Base-by-base conservation (phyloP, 208 protist genomes). In the Phytomonas francai region DNA sequence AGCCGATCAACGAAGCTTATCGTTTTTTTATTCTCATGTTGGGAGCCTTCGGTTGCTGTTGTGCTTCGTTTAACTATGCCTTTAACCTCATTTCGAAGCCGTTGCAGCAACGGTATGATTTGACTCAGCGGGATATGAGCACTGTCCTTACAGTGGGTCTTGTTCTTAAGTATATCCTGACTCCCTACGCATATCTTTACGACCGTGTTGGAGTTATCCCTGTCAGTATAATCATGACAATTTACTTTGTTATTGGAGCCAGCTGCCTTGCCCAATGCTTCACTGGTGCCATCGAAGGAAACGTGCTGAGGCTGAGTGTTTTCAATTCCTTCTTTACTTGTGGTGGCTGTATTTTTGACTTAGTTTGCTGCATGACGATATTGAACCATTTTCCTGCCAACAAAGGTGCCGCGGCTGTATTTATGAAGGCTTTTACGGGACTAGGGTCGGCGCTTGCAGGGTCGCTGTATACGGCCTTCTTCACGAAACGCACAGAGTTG, bases 341-440 rank as follows among this genome's bases (percentile, higher is more conserved):
- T 49, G 80, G 72, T 68, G 72, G 65, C 14, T 54, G 76, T 51
- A 76, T 84, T 45, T 84, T 89, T 62, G 86, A 92, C 42, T 67
- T 89, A 1, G 78, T 64, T 27, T 65, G 68, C 27, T 56, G 80
- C 11, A 72, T 88, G 70, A 85, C 81, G 34, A 54, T 85, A 67
- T 58, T 89, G n/a, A 80, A 65, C 49, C 65, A 77, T 63, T 92
- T 92, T 68, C 86, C 86, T 11, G 79, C 75, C 14, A 42, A 71
- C 14, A 51, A 65, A 9, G 86, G 83, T n/a, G 69, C 67, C 63
- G 86, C 88, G 12, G 63, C 85, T 1, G 86, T 81, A 19, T 54
- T 92, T 27, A 73, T 87, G 57, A 92, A 92, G 71, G 85, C 81
- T n/a, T 63, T 88, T 64, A 80, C 76, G 59, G 86, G 86, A 11